Conservation (phyloP, 257 asterid genomes). For the Jacaranda mimosifolia region DNA sequence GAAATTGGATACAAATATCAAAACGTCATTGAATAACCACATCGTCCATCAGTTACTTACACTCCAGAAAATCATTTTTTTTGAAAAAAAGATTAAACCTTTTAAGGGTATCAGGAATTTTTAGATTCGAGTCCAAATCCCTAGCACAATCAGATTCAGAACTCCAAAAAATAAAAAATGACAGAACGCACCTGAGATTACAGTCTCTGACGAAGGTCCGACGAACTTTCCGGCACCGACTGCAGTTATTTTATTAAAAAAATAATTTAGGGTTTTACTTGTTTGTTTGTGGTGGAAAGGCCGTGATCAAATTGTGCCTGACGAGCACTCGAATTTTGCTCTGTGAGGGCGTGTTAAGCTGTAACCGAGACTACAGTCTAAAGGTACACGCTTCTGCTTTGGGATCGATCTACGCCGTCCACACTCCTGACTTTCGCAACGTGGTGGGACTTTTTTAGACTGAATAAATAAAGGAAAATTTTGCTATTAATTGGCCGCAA, state of each 20-base stretch:
- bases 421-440: neutral
- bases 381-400: neutral
- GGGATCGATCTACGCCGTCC: constrained; percentile 16
- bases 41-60: neutral
- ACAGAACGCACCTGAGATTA: constrained; percentile 36
- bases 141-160: constrained; percentile 10
- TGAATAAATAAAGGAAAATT: too few relatives aligned
- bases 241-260: constrained; percentile 15
- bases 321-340: constrained; percentile 60
- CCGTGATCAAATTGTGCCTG: constrained; percentile 33
- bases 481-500: too few relatives aligned
- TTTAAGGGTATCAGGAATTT: neutral
- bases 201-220: constrained; percentile 29
- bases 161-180: neutral
- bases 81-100: neutral
- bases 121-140: constrained; percentile 31
- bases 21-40: constrained; percentile 16
- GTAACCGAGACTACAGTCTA: constrained; percentile 27
- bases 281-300: constrained; percentile 36
- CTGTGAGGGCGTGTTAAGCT: constrained; percentile 29
- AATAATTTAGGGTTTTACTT: constrained; percentile 44
- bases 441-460: neutral
- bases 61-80: constrained; percentile 19
- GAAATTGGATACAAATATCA: constrained; percentile 19
- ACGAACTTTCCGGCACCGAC: constrained; percentile 44